phyloP scores from a whole-genome alignment of 2,329 filamentous ascomycete genomes.

The Xylariaceae sp. region DNA sequence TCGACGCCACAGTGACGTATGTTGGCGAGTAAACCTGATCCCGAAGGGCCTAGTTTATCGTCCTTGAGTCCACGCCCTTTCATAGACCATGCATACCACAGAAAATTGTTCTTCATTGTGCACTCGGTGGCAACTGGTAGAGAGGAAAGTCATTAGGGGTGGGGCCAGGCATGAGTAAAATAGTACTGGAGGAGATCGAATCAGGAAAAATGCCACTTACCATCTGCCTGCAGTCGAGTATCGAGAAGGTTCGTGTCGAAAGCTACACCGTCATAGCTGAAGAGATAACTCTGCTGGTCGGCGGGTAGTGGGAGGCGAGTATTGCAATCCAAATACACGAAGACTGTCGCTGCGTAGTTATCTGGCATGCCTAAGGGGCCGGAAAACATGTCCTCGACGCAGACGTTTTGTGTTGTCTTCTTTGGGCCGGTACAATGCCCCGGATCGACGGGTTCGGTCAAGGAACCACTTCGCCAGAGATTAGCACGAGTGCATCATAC shows the following conservation, averaged over 20 bases:
- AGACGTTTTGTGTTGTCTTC: constrained; percentile 4
- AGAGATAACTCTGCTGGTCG: constrained; percentile 1
- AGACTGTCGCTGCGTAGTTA: constrained; percentile 1
- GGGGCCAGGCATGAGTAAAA: not conserved
- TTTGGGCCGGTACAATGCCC: not conserved
- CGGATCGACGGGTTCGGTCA: constrained; percentile 3
- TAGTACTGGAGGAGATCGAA: not conserved
- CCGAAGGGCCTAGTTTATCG: not conserved
- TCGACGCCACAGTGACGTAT: constrained; percentile 1
- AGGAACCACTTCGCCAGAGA: constrained; percentile 3
- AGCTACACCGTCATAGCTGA: constrained; percentile 1
- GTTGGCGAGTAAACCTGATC: not conserved
- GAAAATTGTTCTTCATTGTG: not conserved
- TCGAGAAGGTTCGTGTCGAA: not conserved
- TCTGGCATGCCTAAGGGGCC: not conserved
- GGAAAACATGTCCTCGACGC: constrained; percentile 2
- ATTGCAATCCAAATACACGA: constrained; percentile 9
- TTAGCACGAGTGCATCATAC: not conserved
- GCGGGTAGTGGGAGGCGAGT: constrained; percentile 2
- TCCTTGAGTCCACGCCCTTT: constrained; percentile 10
- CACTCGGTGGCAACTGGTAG: constrained; percentile 1
- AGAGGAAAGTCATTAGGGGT: not conserved
- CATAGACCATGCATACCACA: constrained; percentile 1
- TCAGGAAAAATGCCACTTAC: not conserved
- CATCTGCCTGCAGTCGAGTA: constrained; percentile 2